Evolutionary conservation across 768 basidiomycete species (phyloP), one percentile per base, ranked within the genome.

Genomic region (Mycena albidolilacea): DNA sequence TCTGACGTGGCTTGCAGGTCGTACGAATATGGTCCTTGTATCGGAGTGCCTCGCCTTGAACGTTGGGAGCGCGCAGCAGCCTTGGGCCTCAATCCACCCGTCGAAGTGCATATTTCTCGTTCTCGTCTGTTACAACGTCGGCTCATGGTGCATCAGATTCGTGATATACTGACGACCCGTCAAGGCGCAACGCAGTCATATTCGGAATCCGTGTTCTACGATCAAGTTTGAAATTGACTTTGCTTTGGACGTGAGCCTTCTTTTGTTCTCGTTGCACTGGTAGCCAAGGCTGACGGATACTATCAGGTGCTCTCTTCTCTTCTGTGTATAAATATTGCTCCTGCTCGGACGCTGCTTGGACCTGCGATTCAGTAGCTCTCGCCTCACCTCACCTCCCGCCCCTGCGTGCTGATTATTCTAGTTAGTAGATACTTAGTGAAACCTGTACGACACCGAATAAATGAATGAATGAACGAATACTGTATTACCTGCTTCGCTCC

Each of bases 1-100:
- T 79, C 54, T 69, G 57, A 68, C 50, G 12, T 64, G 23, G 15
- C 35, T 10, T 30, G 30, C 60, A 95, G 93, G 79, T 89, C 91
- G 2, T 93, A 92, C 69, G 90, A 94, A 75, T 97, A 91, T 78
- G 95, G 95, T 0, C 95, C 95, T 3, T 95, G 92, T 75, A 83
- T 92, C 23, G 93, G 95, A 0, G 87, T 95, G 66, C 89, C 91
- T n/a, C 90, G 97, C 38, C 82, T 97, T 15, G 91, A 97, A 73
- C 87, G 97, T 48, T 98, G 96, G 95, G 90, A 97, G 78, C 87
- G 97, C 61, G 97, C 97, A 0, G 80, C 91, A 37, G 86, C 87
- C 11, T 85, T 97, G 57, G 95, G 95, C 2, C 84, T 98, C 21
- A 86, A 92, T 59, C 97, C 97, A 15, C 96, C 96, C 4, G 73